These are phyloP conservation scores for Leishmania martiniquensis DNA, from an alignment of 208 protist species.

Conservation along the genomic window DNA sequence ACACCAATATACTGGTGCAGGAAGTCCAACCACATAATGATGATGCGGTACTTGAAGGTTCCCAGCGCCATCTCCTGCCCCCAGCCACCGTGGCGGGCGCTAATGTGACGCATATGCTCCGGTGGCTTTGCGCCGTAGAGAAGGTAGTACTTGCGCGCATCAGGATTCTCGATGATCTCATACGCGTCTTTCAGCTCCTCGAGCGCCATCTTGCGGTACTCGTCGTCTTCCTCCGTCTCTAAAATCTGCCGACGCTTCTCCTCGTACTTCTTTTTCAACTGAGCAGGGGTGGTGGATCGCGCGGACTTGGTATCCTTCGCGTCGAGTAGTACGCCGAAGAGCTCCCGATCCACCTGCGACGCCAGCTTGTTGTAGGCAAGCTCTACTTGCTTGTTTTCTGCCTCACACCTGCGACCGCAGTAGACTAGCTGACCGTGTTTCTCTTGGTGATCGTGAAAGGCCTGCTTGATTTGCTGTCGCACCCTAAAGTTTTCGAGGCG, in stretches of 20 bases:
- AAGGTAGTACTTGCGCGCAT: slow-evolving; percentile 89
- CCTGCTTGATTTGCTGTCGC: slow-evolving; percentile 69
- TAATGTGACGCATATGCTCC: slow-evolving; percentile 81
- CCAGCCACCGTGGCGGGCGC: slow-evolving; percentile 82
- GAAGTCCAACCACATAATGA: slow-evolving; percentile 86
- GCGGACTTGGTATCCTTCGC: slow-evolving; percentile 73
- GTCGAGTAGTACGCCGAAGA: slow-evolving; percentile 84
- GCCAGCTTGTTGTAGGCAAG: slow-evolving; percentile 78
- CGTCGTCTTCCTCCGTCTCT: slow-evolving; percentile 65
- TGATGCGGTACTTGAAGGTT: slow-evolving; percentile 82
- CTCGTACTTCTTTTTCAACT: slow-evolving; percentile 81
- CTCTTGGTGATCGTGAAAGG: slow-evolving; percentile 68
- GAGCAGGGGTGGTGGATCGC: slow-evolving; percentile 42
- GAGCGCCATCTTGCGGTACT: slow-evolving; percentile 80
- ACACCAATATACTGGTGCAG: slow-evolving; percentile 71
- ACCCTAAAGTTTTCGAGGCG: slow-evolving; percentile 79
- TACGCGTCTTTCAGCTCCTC: slow-evolving; percentile 89
- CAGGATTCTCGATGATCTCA: slow-evolving; percentile 83
- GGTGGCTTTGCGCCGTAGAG: slow-evolving; percentile 89
- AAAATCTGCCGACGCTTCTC: slow-evolving; percentile 66
- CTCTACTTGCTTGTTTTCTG: slow-evolving; percentile 80
- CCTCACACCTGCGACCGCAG: slow-evolving; percentile 74
- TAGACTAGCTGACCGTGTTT: slow-evolving; percentile 78
- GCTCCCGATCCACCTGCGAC: slow-evolving; percentile 86
- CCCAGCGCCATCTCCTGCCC: slow-evolving; percentile 82